Base-by-base conservation (phyloP, 441 rosid genomes). In the Pelargonium cotyledonis region DNA sequence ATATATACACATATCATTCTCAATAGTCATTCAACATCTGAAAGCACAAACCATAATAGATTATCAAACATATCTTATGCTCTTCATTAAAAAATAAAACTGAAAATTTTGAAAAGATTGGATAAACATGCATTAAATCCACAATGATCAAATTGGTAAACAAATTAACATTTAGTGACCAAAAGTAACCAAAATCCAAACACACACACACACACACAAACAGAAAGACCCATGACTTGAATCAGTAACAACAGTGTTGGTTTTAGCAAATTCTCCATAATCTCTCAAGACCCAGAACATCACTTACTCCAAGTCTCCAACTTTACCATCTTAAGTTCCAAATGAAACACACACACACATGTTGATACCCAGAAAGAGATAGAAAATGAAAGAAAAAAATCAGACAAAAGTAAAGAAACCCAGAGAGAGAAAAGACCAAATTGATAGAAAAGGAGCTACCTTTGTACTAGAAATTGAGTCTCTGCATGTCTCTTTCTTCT, bases 401-500 rank as follows among this genome's bases (percentile, higher is more conserved):
- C 58, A 49, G 7, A 65, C 7, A 49, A 47, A 49, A 71, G 6
- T n/a, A 7, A 63, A 16, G 15, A 69, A 49, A 53, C 35, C 73
- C 67, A 69, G 70, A 69, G 18, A 65, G 14, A 40, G 6, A 66
- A 57, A 60, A 70, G 15, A 26, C 46, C 61, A 70, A 65, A 38
- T 40, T 21, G 11, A 18, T 2, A 68, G 19, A 66, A 47, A 21
- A n/a, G 18, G 16, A 65, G 60, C 49, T 4, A 76, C 81, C 83
- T 77, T 74, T 68, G 62, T 55, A 31, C 40, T 67, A 77, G 60
- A 40, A 58, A 65, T 63, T 75, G 65, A 68, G 62, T 65, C 66
- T 66, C 35, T 66, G 72, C 77, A 70, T 74, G 72, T 66, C 65
- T 74, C 62, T 47, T 38, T 65, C 73, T 60, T 29, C 31, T 29